Conservation (phyloP, 2,329 filamentous ascomycete genomes). For the Fusarium sp. region DNA sequence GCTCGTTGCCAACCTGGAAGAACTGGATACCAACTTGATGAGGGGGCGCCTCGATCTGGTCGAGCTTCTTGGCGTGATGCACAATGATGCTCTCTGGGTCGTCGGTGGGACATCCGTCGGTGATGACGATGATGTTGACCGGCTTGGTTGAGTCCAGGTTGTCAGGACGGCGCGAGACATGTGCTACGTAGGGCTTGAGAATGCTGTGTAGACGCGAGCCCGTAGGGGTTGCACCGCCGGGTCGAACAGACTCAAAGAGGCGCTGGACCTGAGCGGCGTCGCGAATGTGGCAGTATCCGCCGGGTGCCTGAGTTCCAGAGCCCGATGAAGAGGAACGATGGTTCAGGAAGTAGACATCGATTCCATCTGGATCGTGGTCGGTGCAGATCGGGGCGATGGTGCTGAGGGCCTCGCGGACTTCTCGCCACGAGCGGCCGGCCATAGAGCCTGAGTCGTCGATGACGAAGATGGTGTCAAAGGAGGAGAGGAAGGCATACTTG, state of each 20-base stretch:
- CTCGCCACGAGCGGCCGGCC: slow-evolving; percentile 78
- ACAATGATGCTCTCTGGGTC: slow-evolving; percentile 79
- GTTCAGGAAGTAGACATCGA: slow-evolving; percentile 94
- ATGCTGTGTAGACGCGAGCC: slow-evolving; percentile 77
- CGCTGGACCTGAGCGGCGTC: slow-evolving; percentile 66
- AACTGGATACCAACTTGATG: slow-evolving; percentile 95
- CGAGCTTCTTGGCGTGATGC: slow-evolving; percentile 74
- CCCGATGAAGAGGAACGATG: slow-evolving; percentile 58
- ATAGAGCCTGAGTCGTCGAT: slow-evolving; percentile 95
- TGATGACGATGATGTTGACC: slow-evolving; percentile 92
- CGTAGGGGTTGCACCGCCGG: slow-evolving; percentile 77
- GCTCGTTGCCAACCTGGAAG: slow-evolving; percentile 88
- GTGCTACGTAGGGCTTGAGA: slow-evolving; percentile 74
- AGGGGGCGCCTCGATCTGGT: slow-evolving; percentile 73
- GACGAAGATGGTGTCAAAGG: slow-evolving; percentile 89
- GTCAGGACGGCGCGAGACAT: slow-evolving; percentile 52
- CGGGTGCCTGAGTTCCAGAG: slow-evolving; percentile 53
- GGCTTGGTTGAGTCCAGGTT: slow-evolving; percentile 69
- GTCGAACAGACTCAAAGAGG: slow-evolving; percentile 77
- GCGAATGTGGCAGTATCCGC: slow-evolving; percentile 73
- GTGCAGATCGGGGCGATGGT: slow-evolving; percentile 87
- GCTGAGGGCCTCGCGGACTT: slow-evolving; percentile 75
- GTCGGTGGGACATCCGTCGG: slow-evolving; percentile 84
- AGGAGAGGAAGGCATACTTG: slow-evolving; percentile 77
- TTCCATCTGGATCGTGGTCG: slow-evolving; percentile 80